Base-by-base conservation (phyloP, 768 basidiomycete species). In the Suillus discolor region DNA sequence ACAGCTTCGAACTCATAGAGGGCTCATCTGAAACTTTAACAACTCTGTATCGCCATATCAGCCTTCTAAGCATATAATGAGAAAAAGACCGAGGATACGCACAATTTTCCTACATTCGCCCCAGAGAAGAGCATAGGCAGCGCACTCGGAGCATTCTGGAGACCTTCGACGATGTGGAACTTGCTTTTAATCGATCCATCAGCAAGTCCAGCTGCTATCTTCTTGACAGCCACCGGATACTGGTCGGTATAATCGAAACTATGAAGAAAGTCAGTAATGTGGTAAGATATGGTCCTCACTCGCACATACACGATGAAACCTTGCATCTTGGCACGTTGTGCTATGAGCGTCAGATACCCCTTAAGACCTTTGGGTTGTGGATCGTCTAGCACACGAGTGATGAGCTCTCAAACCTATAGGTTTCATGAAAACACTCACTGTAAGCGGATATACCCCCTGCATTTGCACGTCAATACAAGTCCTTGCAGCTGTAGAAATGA, bases 401-500 rank as follows among this genome's bases (percentile, higher is more conserved):
- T 59, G 25, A 59, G 25, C 57, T 16, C 41, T 39, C 23, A 6
- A 6, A 20, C 12, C 5, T 12, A 20, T 18, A 18, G 6, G 11
- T 41, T 41, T 41, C 3, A 11, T 12, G 28, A 45, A 60, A 51
- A 25, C 12, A 75, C 88, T 63, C 67, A 91, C 90, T 93, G 73
- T 95, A 96, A 34, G 85, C 84, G 51, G 94, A 92, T 68, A 97
- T 96, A 39, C 92, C 93, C 63, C 92, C 90, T 92, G 68, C 23
- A 54, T 54, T 38, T 15, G 34, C 13, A 53, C n/a, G 0, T 6
- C 15, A 54, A 28, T 25, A 16, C 39, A 28, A 28, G 39, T 20
- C 39, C 16, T 18, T 18, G 16, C n/a, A 57, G 11, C 61, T 38
- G 36, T 44, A 61, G 12, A 36, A 20, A 42, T 39, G 66, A 65